A percentile compares a stretch with the other conserved stretches of the same genome.
These are phyloP conservation scores for Globisporangium nunn DNA, from an alignment of 352 stramenopile species.

Conservation along the genomic window DNA sequence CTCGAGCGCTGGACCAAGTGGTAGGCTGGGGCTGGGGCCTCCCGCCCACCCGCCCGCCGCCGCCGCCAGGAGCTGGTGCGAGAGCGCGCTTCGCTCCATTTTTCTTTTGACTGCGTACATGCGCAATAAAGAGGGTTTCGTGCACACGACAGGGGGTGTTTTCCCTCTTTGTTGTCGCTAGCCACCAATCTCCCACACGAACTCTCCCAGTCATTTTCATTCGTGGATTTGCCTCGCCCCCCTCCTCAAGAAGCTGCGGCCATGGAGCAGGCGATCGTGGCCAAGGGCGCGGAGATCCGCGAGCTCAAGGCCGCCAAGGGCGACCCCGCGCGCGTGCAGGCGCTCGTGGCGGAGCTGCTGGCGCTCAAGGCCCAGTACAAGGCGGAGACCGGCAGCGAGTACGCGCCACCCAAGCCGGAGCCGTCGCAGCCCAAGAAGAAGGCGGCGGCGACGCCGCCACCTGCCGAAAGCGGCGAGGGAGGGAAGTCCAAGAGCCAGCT, in stretches of 20 bases:
- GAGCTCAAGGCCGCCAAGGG: slow-evolving; percentile 77
- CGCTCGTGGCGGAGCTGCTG: slow-evolving; percentile 53
- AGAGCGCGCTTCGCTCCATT: too few relatives aligned
- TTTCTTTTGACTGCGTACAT: neutral
- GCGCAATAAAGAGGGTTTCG: neutral
- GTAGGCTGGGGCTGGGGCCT: slow-evolving; percentile 16
- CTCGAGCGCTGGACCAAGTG: slow-evolving; percentile 77
- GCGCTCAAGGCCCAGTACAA: slow-evolving; percentile 80
- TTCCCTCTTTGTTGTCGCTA: too few relatives aligned
- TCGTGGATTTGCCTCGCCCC: neutral
- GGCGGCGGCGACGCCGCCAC: slow-evolving; percentile 1
- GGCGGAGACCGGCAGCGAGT: slow-evolving; percentile 62
- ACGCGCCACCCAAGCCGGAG: slow-evolving; percentile 32
- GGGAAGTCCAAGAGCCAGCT: slow-evolving; percentile 82
- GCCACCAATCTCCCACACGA: too few relatives aligned
- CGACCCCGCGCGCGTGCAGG: slow-evolving; percentile 33
- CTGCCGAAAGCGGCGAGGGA: slow-evolving; percentile 7
- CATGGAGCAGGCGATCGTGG: slow-evolving; percentile 47
- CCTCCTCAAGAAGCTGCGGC: neutral
- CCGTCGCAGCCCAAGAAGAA: slow-evolving; percentile 31
- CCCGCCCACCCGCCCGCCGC: too few relatives aligned
- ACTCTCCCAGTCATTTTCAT: neutral
- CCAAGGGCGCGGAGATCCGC: slow-evolving; percentile 71
- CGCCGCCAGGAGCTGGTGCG: too few relatives aligned
- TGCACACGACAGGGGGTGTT: neutral